Evolutionary conservation across 768 basidiomycete genomes (phyloP).

Genomic region (Termitomyces sp.): DNA sequence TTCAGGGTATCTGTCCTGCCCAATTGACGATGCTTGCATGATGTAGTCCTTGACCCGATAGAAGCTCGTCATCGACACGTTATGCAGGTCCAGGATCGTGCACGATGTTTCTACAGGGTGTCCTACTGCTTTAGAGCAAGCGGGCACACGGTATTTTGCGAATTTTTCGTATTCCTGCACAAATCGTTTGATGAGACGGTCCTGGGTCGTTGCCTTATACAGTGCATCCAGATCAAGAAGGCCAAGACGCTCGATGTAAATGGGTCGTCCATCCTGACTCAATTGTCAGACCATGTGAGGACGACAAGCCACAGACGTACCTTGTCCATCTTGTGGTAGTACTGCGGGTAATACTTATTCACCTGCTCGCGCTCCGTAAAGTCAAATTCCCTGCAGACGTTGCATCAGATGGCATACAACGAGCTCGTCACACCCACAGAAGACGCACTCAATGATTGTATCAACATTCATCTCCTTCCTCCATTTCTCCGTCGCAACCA

Average conservation of each 20-base stretch:
- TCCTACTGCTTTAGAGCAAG: slow-evolving; percentile 63
- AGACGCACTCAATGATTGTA: slow-evolving; percentile 56
- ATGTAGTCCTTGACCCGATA: slow-evolving; percentile 93
- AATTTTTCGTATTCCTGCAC: slow-evolving; percentile 94
- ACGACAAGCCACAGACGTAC: slow-evolving; percentile 30
- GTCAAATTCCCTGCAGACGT: slow-evolving; percentile 59
- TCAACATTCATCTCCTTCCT: slow-evolving; percentile 81
- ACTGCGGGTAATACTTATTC: slow-evolving; percentile 92
- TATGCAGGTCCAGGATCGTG: slow-evolving; percentile 90
- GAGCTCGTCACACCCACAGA: too few relatives aligned
- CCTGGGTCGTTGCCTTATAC: slow-evolving; percentile 74
- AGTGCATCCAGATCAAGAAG: slow-evolving; percentile 82
- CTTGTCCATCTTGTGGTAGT: slow-evolving; percentile 94
- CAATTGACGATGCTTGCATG: slow-evolving; percentile 63
- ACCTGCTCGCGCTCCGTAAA: slow-evolving; percentile 81
- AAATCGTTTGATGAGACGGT: slow-evolving; percentile 85
- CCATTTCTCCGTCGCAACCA: slow-evolving; percentile 81
- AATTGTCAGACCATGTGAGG: background rate
- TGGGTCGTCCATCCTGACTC: slow-evolving; percentile 81
- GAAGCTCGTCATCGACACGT: slow-evolving; percentile 68
- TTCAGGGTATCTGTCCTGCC: slow-evolving; percentile 91
- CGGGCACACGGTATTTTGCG: slow-evolving; percentile 72
- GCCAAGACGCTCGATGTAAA: slow-evolving; percentile 93
- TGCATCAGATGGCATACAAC: background rate
- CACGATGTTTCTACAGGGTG: slow-evolving; percentile 95